Base-by-base conservation (phyloP, 2,329 filamentous ascomycete genomes). In the Neofusicoccum cordaticola region DNA sequence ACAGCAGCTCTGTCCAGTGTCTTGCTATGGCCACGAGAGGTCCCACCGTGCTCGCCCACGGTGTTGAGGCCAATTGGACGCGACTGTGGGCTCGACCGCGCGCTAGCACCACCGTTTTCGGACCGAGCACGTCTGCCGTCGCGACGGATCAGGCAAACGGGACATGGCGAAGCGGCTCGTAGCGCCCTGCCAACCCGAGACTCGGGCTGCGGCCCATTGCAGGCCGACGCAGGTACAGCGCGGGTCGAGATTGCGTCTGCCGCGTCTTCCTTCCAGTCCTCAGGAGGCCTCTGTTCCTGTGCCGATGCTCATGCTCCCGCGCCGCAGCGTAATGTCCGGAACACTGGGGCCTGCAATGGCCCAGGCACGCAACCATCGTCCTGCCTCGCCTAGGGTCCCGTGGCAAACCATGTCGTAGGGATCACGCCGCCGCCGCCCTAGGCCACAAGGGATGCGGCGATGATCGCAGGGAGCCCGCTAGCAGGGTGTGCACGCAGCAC, bases 401-500 rank as follows among this genome's bases (percentile, higher is more conserved):
- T 22, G 31, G 56, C 42, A 17, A 37, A n/a, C 12, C 27, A 37
- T 47, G 22, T 3, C 22, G 22, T 22, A 22, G 22, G 22, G 22
- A 22, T 22, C 22, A 22, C 22, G 22, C 22, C 22, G 22, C 22
- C 22, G 22, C 22, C 13, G 17, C 22, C 22, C 42, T 15, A 47
- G 42, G 13, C 27, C 35, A 27, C 39, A 27, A 15, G 19, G 11
- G 39, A 27, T 12, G 22, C 39, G 3, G 22, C 53, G 39, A n/a
- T 42, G 53, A 57, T 57, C 53, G 35, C 52, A 42, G 35, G 50
- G 34, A 39, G 50, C 50, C 31, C 11, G 34, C 50, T 7, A 19
- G 35, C 50, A 56, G 19, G 53, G 39, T 35, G 39, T 57, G 53
- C 53, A 57, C 53, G 53, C 22, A 57, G 53, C 53, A 44, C 53